Percentiles rank a stretch among this genome's conserved stretches.
Evolutionary conservation across 345 rosid genomes (phyloP).

Genomic region (Citrus maxima): DNA sequence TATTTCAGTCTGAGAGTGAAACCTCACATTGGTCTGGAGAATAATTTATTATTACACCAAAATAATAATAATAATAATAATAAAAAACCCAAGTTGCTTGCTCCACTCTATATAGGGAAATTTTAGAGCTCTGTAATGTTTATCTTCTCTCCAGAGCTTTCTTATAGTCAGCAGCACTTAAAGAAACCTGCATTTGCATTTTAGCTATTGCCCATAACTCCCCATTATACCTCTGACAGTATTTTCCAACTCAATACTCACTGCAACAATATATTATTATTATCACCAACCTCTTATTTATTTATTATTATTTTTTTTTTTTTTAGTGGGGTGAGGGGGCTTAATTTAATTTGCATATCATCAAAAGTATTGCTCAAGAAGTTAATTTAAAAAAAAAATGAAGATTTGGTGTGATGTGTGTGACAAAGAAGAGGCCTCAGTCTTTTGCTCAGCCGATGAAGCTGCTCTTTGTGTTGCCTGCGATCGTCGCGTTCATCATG

Average conservation of each 20-base stretch:
- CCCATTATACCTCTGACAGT: slow-evolving; percentile 19
- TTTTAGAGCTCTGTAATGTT: neutral
- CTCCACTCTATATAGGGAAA: neutral
- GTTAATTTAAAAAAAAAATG: slow-evolving; percentile 22
- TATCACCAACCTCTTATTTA: neutral
- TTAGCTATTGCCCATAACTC: slow-evolving; percentile 19
- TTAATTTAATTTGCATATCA: neutral
- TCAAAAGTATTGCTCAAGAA: neutral
- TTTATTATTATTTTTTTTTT: neutral
- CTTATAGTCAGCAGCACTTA: slow-evolving; percentile 17
- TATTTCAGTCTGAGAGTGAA: neutral
- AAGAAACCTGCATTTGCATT: slow-evolving; percentile 13
- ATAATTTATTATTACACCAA: neutral
- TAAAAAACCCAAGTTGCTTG: slow-evolving; percentile 13
- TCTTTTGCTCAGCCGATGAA: slow-evolving; percentile 76
- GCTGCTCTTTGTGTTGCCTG: slow-evolving; percentile 70
- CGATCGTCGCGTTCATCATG: slow-evolving; percentile 67
- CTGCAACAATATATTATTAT: too few species aligned
- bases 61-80: too few species aligned
- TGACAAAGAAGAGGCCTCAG: slow-evolving; percentile 48
- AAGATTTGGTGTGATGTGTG: slow-evolving; percentile 81
- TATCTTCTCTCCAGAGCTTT: slow-evolving; percentile 25
- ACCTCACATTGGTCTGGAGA: neutral
- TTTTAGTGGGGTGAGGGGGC: neutral
- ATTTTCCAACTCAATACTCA: neutral